These are phyloP conservation scores for Rhododendron vialii DNA, from an alignment of 148 eudicot genomes.

Conservation along the genomic window DNA sequence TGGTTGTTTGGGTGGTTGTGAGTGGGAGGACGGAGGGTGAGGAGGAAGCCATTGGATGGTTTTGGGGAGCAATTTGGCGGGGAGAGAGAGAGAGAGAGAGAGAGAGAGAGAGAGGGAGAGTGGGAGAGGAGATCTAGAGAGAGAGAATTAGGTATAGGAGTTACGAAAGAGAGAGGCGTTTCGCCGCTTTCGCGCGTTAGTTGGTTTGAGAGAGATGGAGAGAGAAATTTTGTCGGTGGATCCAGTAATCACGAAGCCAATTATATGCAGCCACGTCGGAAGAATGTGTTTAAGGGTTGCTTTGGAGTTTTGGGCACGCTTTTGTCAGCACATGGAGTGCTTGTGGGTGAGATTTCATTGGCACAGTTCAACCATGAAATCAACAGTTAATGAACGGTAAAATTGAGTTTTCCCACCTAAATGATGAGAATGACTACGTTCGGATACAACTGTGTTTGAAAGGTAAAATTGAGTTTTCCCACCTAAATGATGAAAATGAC, in stretches of 20 bases:
- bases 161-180: neutral
- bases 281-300: neutral
- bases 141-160: neutral
- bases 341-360: neutral
- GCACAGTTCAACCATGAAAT: neutral
- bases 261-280: neutral
- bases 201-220: neutral
- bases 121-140: neutral
- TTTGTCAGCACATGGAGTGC: neutral
- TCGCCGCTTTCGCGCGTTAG: neutral
- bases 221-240: neutral
- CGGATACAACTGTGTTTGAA: no score
- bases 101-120: neutral
- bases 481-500: no score
- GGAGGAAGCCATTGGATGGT: constrained; percentile 31
- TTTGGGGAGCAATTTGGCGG: neutral
- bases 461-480: no score
- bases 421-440: no score
- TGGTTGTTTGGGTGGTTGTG: constrained; percentile 25
- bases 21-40: constrained; percentile 58
- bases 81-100: neutral
- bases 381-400: no score
- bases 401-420: no score
- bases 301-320: neutral
- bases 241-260: neutral